phyloP scores from a whole-genome alignment of 2,329 filamentous ascomycete species.

The Botryotinia globosa region DNA sequence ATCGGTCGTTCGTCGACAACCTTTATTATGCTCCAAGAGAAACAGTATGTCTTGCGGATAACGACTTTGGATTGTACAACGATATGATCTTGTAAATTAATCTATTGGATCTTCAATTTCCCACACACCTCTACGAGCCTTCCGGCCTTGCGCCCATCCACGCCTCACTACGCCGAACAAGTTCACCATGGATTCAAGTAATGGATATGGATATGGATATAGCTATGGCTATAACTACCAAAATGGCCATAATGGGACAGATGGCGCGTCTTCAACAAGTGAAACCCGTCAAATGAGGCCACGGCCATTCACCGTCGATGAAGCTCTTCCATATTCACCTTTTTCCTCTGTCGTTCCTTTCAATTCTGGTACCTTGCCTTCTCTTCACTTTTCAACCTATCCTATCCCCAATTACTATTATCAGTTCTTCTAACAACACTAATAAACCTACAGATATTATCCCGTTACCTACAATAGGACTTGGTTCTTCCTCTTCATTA shows the following conservation, averaged over 20 bases:
- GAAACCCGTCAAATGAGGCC: slow-evolving; percentile 34
- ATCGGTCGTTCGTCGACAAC: neutral
- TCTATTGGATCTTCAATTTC: neutral
- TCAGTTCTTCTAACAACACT: slow-evolving; percentile 24
- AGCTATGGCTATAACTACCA: slow-evolving; percentile 3
- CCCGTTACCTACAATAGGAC: slow-evolving; percentile 60
- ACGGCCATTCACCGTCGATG: slow-evolving; percentile 60
- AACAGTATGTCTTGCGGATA: neutral
- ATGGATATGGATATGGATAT: slow-evolving; percentile 5
- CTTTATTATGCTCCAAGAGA: neutral
- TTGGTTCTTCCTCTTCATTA: slow-evolving; percentile 49
- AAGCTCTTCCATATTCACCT: slow-evolving; percentile 79
- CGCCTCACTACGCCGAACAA: neutral
- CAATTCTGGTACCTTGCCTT: slow-evolving; percentile 57
- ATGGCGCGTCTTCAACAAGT: neutral
- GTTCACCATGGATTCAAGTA: slow-evolving; percentile 14
- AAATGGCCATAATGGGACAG: slow-evolving; percentile 6
- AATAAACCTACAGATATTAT: slow-evolving; percentile 54
- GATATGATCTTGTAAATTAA: neutral
- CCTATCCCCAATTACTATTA: slow-evolving; percentile 11
- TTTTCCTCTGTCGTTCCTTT: slow-evolving; percentile 79
- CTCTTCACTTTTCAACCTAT: neutral
- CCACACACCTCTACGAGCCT: neutral
- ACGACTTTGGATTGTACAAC: neutral
- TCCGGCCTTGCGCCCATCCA: slow-evolving; percentile 9